Base-by-base conservation (phyloP, 1,284 basidiomycete species). In the Ceratobasidium sp. region DNA sequence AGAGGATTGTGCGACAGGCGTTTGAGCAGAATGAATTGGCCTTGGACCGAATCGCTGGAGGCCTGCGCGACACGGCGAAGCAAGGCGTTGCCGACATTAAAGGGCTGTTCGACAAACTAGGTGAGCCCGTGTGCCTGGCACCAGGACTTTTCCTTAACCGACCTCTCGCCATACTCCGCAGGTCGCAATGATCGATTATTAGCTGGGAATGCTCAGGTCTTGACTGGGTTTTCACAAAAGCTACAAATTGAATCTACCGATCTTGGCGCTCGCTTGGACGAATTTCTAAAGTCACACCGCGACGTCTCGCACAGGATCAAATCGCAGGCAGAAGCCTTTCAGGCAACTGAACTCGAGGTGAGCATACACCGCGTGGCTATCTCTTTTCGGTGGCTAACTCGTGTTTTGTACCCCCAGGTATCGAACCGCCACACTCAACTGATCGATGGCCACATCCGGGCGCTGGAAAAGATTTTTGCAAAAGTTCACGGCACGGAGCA, bases 91-190 rank as follows among this genome's bases (percentile, higher is more conserved):
- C 84, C 13, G 94, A 98, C 80, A 85, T 96, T 22, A 85, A 84
- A 5, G 88, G 88, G 0, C 83, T 98, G 13, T 94, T 95, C 77
- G 89, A 89, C 69, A 98, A 98, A 83, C 86, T 98, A 51, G 90
- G 93, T 94, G 79, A 78, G 88, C 79, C 53, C 49, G 29, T n/a
- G 74, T 58, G 11, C 43, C 22, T 61, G 1, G 27, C 46, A 5
- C 31, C 51, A 16, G 11, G 16, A 24, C 4, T n/a, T 16, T 27
- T n/a, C 31, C 19, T 19, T 29, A 27, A 51, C 16, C 34, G 29
- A 41, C 14, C 9, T 54, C 37, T 63, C 24, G n/a, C 22, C 43
- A 65, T 37, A 14, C 14, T 46, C n/a, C 68, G 43, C 79, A 94
- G 94, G 93, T 58, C 90, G 95, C 75, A 95, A 94, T 80, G 84